phyloP scores from a whole-genome alignment of 495 filamentous ascomycete genomes.

The Articulospora tetracladia region DNA sequence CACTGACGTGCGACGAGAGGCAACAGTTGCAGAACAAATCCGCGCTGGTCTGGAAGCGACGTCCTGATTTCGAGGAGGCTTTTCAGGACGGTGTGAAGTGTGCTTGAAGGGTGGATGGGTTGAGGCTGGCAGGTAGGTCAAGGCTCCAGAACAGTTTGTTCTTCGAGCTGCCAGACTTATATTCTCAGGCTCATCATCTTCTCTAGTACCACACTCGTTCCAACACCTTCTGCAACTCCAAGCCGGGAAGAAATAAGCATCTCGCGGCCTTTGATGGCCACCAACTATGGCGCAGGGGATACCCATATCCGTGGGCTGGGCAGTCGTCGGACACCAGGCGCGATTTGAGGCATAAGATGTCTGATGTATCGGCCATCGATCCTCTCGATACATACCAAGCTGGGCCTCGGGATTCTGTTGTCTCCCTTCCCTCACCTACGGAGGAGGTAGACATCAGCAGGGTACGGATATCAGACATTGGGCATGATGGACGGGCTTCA shows the following conservation, averaged over 20 bases:
- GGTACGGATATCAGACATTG: slow-evolving; percentile 7
- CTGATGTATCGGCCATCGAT: slow-evolving; percentile 16
- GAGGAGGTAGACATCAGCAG: slow-evolving; percentile 21
- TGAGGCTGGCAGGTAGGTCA: not conserved
- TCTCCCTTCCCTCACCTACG: slow-evolving; percentile 14
- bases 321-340: not conserved
- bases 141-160: not conserved
- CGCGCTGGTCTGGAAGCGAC: not conserved
- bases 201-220: not conserved
- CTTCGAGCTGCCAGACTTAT: not conserved
- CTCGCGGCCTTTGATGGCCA: slow-evolving; percentile 11
- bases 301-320: slow-evolving; percentile 10
- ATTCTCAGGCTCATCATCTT: not conserved
- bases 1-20: not conserved
- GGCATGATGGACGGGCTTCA: slow-evolving; percentile 1
- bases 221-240: not conserved
- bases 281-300: slow-evolving; percentile 10
- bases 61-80: not conserved
- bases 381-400: slow-evolving; percentile 2
- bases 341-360: slow-evolving; percentile 12
- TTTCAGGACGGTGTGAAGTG: not conserved
- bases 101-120: not conserved
- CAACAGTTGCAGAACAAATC: not conserved
- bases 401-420: slow-evolving; percentile 7
- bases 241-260: not conserved